These are phyloP conservation scores for Sugiyamaella novakii DNA, from an alignment of 1,139 yeast genomes.

Conservation along the genomic window DNA sequence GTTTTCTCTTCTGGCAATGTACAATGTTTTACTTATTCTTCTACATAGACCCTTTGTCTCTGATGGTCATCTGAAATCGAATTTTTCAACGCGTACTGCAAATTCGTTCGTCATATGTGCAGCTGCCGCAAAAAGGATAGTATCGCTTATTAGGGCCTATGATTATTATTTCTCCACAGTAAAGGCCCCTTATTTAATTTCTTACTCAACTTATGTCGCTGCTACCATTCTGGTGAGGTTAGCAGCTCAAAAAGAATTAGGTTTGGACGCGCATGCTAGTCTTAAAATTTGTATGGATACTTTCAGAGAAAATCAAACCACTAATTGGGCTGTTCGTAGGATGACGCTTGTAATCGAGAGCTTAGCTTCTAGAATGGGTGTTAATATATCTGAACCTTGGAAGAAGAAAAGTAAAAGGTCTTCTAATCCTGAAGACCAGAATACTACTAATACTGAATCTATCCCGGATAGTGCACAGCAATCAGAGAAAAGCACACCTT, in stretches of 20 bases:
- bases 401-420: not conserved
- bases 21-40: slow-evolving; percentile 17
- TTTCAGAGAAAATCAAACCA: slow-evolving; percentile 16
- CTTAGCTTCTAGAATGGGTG: slow-evolving; percentile 16
- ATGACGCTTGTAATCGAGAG: slow-evolving; percentile 15
- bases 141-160: slow-evolving; percentile 15
- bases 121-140: slow-evolving; percentile 17
- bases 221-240: slow-evolving; percentile 16
- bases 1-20: slow-evolving; percentile 17
- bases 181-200: slow-evolving; percentile 18
- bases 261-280: slow-evolving; percentile 14
- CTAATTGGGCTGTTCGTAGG: slow-evolving; percentile 19
- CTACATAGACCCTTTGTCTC: slow-evolving; percentile 20
- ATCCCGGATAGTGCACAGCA: not conserved
- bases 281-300: slow-evolving; percentile 13
- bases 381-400: not conserved
- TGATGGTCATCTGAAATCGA: slow-evolving; percentile 11
- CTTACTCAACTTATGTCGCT: slow-evolving; percentile 19
- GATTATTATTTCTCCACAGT: slow-evolving; percentile 13
- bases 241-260: slow-evolving; percentile 13
- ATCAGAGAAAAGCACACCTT: slow-evolving; percentile 1
- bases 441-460: not conserved
- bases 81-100: slow-evolving; percentile 5
- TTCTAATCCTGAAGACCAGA: not conserved
- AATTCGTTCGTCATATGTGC: slow-evolving; percentile 14